Conservation (phyloP, 257 asterid species). For the Avicennia marina region DNA sequence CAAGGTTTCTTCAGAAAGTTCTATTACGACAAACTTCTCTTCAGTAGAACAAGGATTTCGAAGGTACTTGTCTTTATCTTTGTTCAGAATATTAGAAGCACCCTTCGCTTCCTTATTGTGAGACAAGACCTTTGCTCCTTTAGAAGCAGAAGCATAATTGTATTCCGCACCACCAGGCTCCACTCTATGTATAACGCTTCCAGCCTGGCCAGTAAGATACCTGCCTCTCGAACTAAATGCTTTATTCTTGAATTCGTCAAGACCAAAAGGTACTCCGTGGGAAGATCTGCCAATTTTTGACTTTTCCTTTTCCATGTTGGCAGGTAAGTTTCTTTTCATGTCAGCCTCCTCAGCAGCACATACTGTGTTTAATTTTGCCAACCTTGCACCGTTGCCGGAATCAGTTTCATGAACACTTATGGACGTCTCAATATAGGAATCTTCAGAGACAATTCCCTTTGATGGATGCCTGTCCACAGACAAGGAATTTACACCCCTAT, state of each 20-base stretch:
- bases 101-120: slow-evolving; percentile 95
- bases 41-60: slow-evolving; percentile 93
- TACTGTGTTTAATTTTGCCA: slow-evolving; percentile 18
- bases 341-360: slow-evolving; percentile 31
- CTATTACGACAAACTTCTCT: slow-evolving; percentile 76
- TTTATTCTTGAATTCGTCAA: slow-evolving; percentile 79
- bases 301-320: slow-evolving; percentile 35
- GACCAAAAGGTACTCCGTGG: slow-evolving; percentile 52
- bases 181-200: slow-evolving; percentile 62
- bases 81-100: slow-evolving; percentile 79
- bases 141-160: slow-evolving; percentile 88
- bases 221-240: slow-evolving; percentile 50
- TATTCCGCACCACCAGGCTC: slow-evolving; percentile 94
- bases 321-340: slow-evolving; percentile 22
- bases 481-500: slow-evolving; percentile 9
- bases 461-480: slow-evolving; percentile 19
- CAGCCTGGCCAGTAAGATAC: slow-evolving; percentile 43
- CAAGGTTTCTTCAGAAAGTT: slow-evolving; percentile 93
- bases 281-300: slow-evolving; percentile 34
- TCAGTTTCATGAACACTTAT: slow-evolving; percentile 25
- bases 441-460: slow-evolving; percentile 21
- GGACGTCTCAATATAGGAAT: slow-evolving; percentile 14
- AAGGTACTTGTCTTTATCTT: slow-evolving; percentile 89
- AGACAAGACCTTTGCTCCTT: slow-evolving; percentile 90
- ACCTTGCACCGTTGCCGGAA: slow-evolving; percentile 15